These are phyloP conservation scores for Hyphopichia fennica DNA, from an alignment of 1,139 yeast species.

Conservation along the genomic window DNA sequence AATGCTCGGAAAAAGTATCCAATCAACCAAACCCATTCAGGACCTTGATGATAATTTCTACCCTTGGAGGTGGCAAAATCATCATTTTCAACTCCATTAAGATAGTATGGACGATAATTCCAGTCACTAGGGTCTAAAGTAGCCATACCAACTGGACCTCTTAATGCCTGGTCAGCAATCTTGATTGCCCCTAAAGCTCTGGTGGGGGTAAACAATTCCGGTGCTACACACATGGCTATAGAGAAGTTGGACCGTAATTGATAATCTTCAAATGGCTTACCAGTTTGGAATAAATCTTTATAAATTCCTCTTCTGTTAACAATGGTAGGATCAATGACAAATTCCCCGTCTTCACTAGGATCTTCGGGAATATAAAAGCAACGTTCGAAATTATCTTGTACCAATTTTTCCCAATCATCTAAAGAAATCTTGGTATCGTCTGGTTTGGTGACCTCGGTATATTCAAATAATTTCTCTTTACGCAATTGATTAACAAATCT, in stretches of 20 bases:
- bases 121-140: constrained; percentile 91
- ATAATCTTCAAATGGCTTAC: constrained; percentile 90
- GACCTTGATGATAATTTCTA: constrained; percentile 96
- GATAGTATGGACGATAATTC: constrained; percentile 88
- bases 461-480: constrained; percentile 53
- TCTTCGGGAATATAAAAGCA: constrained; percentile 73
- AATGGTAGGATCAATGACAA: constrained; percentile 59
- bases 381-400: constrained; percentile 74
- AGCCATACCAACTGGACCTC: constrained; percentile 91
- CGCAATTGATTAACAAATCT: constrained; percentile 72
- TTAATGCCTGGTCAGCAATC: constrained; percentile 67
- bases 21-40: constrained; percentile 95
- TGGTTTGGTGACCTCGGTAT: constrained; percentile 52
- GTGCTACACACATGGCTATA: constrained; percentile 91
- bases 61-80: constrained; percentile 96
- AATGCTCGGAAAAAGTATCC: constrained; percentile 88
- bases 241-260: constrained; percentile 91
- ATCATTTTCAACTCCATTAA: constrained; percentile 72
- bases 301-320: constrained; percentile 92
- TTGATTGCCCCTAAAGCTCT: constrained; percentile 64
- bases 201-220: constrained; percentile 72
- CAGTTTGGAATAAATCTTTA: constrained; percentile 78
- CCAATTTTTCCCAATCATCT: constrained; percentile 67
- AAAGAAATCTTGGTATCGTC: constrained; percentile 58
- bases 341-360: constrained; percentile 50